Base-by-base conservation (phyloP, 371 early-diverging fungal genomes). In the Mucor saturninus region DNA sequence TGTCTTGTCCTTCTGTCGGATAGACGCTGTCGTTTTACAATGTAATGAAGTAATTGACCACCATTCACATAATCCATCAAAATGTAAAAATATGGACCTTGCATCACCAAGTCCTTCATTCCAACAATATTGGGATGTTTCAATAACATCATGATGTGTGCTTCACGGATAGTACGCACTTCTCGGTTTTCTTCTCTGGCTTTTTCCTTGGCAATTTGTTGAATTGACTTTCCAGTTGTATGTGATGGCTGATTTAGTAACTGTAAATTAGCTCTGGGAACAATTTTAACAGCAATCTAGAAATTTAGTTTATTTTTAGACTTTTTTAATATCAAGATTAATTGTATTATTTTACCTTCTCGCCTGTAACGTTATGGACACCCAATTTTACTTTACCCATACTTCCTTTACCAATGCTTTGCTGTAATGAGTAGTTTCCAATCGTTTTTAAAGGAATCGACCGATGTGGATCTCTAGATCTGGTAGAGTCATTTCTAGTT, bases 31-130 rank as follows among this genome's bases (percentile, higher is more conserved):
- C 93, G 90, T 42, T 90, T 90, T 39, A 96, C 88, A 39, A 98
- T 93, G 61, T 92, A 90, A 69, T 95, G 95, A 21, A 94, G 81
- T 68, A 98, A 81, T 77, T 96, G 95, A 3, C 89, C 88, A 5
- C 96, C 97, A 54, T 86, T 85, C 3, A 97, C 92, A 73, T 93
- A 92, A 65, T 99, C 99, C 73, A 97, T 92, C 55, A 98, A 88
- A 57, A 99, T 83, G 73, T 97, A 99, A 56, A 79, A 77, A 55
- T 79, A 99, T 67, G 91, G 89, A 15, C 90, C 86, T 3, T 90
- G 86, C 55, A 87, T 79, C 37, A 93, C 85, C 50, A 98, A 89
- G 63, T 98, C 97, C 61, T 90, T 85, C 39, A 98, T 74, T 57
- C 80, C 77, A 64, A 91, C 90, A 57, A 94, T 92, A 67, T 92